phyloP scores from a whole-genome alignment of 768 basidiomycete species.

The Pholiota microspora region DNA sequence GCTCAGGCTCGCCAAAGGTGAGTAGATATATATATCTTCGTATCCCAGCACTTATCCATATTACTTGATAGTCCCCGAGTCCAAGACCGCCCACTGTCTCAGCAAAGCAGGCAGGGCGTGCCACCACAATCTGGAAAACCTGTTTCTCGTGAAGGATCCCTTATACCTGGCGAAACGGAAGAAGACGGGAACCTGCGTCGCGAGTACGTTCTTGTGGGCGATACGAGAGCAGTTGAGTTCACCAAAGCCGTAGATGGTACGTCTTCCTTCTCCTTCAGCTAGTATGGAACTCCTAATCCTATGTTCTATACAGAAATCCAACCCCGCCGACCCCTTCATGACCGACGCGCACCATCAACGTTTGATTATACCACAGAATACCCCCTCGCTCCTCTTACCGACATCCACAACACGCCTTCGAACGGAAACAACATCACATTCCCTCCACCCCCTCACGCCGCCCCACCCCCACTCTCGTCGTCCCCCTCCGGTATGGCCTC shows the following conservation, averaged over 20 bases:
- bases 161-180: constrained; percentile 81
- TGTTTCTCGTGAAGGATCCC: constrained; percentile 56
- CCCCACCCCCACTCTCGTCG: constrained; percentile 61
- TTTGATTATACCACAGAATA: constrained; percentile 45
- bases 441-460: constrained; percentile 61
- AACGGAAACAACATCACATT: constrained; percentile 51
- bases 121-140: constrained; percentile 24
- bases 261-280: constrained; percentile 16
- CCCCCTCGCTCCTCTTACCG: constrained; percentile 19
- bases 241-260: constrained; percentile 88
- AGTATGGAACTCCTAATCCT: neutral
- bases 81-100: constrained; percentile 2
- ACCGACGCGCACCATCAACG: constrained; percentile 48
- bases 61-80: neutral
- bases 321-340: constrained; percentile 57
- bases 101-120: constrained; percentile 4
- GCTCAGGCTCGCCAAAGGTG: constrained; percentile 27
- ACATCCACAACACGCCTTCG: constrained; percentile 9
- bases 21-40: neutral
- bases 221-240: constrained; percentile 88
- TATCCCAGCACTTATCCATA: neutral
- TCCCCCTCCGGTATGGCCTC: constrained; percentile 62
- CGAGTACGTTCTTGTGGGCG: constrained; percentile 94
- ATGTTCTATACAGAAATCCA: constrained; percentile 54
- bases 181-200: constrained; percentile 76